A percentile compares a stretch with the other conserved stretches of the same genome.
Conservation (phyloP, 768 basidiomycete species). For the Pleurotus tuber-regium region DNA sequence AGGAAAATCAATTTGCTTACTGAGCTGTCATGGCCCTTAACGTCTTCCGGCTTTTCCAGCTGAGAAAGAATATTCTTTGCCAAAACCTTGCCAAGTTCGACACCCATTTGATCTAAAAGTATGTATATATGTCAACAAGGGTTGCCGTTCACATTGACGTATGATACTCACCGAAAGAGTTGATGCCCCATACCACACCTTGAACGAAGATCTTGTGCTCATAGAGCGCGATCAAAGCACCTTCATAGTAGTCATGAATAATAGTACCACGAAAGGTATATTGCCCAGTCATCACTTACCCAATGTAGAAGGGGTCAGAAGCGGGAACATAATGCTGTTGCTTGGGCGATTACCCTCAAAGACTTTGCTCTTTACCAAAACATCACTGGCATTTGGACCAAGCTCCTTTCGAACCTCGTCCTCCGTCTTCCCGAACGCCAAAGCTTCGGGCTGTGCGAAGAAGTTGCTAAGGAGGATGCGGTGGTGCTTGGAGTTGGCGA, state of each 20-base stretch:
- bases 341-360: constrained; percentile 97
- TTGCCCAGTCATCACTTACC: too few relatives aligned
- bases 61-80: constrained; percentile 95
- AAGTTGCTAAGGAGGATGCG: constrained; percentile 97
- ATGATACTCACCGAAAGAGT: constrained; percentile 82
- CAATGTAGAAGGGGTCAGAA: constrained; percentile 85
- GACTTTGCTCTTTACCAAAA: constrained; percentile 93
- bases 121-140: not conserved
- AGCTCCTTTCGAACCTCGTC: constrained; percentile 75
- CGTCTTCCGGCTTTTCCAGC: constrained; percentile 75
- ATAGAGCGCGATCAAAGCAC: constrained; percentile 85
- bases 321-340: constrained; percentile 94
- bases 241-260: constrained; percentile 23
- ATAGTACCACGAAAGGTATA: too few relatives aligned
- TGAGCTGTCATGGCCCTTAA: constrained; percentile 88
- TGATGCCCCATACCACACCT: constrained; percentile 97
- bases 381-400: constrained; percentile 66
- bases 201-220: constrained; percentile 99
- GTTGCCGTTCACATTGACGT: not conserved
- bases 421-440: constrained; percentile 98
- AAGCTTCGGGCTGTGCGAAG: constrained; percentile 96
- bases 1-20: constrained; percentile 25
- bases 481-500: constrained; percentile 86
- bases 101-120: constrained; percentile 93
- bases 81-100: constrained; percentile 95